These are phyloP conservation scores for Phlyctochytrium bullatum DNA, from an alignment of 192 early-diverging fungal species.

Conservation along the genomic window DNA sequence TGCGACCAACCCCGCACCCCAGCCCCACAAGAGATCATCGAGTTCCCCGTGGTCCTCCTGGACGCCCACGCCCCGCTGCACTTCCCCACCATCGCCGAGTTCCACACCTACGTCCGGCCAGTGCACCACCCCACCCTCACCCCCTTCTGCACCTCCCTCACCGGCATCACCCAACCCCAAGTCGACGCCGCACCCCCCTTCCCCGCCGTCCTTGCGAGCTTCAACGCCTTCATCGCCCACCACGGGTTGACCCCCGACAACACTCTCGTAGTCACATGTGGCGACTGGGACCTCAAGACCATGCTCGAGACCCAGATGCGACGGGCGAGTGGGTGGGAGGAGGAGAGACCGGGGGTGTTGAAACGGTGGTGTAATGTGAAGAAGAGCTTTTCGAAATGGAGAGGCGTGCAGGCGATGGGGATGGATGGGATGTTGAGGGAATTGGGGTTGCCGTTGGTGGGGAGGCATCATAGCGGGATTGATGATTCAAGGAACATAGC, in stretches of 20 bases:
- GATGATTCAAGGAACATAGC: conserved; percentile 76
- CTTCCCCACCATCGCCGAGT: conserved; percentile 45
- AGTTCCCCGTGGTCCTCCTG: conserved; percentile 75
- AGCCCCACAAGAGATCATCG: conserved; percentile 73
- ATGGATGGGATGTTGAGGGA: conserved; percentile 69
- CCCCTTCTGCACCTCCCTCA: conserved; percentile 71
- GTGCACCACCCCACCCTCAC: conserved; percentile 58
- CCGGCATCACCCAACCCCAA: conserved; percentile 67
- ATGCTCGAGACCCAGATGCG: conserved; percentile 35
- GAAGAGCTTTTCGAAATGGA: conserved; percentile 25
- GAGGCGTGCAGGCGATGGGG: conserved; percentile 5
- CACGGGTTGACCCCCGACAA: conserved; percentile 21
- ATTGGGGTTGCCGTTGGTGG: conserved; percentile 60
- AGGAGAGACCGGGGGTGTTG: conserved; percentile 15
- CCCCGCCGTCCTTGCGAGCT: conserved; percentile 44
- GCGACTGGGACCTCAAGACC: conserved; percentile 45
- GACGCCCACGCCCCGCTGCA: conserved; percentile 23
- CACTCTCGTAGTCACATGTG: conserved; percentile 39
- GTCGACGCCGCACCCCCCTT: conserved; percentile 53
- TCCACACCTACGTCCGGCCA: conserved; percentile 72
- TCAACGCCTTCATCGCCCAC: conserved; percentile 34
- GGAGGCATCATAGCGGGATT: conserved; percentile 73
- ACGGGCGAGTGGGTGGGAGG: not conserved
- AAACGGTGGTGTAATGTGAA: conserved; percentile 41
- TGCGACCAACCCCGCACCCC: conserved; percentile 50